Evolutionary conservation across 345 rosid species (phyloP), one percentile per base, ranked within the genome.

Genomic region (Ricinus communis): DNA sequence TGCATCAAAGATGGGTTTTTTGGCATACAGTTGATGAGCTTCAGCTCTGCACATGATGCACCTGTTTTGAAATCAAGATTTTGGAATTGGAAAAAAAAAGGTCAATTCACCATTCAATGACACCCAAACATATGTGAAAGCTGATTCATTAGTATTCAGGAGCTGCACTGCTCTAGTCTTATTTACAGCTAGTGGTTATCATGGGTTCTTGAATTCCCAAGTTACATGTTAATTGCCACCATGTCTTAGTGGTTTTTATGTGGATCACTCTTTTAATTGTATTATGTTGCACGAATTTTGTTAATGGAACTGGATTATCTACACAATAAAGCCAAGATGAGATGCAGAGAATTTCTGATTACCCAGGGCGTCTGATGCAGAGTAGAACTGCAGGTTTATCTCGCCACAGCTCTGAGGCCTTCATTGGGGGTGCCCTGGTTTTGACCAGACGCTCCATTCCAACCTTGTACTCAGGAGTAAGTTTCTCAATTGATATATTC

Each of bases 41-140:
- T 87, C 94, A n/a, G 90, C 91, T 83, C 91, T 70, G 81, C 94
- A 87, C 91, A 84, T 89, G 73, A 87, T 84, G 74, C 91, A 87
- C 77, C 91, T 89, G 81, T 77, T 76, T 66, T 67, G 53, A 72
- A 69, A n/a, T n/a, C n/a, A n/a, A n/a, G n/a, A n/a, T n/a, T n/a
- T n/a, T n/a, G n/a, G n/a, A n/a, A 68, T 61, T 66, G 65, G 67
- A 19, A 25, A 45, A 19, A 52, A 36, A 49, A 62, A 54, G 30
- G 14, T 69, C 41, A 70, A 41, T 50, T 36, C 65, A 52, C 24
- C 12, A 53, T 12, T 62, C 66, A 52, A 30, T 43, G 25, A 22
- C 14, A 13, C 14, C 28, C 30, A 24, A 31, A n/a, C 31, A 25
- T 15, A 4, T 14, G 53, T 28, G 27, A 28, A 67, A 50, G 33